phyloP scores from a whole-genome alignment of 306 rosid species.

The Senna tora region DNA sequence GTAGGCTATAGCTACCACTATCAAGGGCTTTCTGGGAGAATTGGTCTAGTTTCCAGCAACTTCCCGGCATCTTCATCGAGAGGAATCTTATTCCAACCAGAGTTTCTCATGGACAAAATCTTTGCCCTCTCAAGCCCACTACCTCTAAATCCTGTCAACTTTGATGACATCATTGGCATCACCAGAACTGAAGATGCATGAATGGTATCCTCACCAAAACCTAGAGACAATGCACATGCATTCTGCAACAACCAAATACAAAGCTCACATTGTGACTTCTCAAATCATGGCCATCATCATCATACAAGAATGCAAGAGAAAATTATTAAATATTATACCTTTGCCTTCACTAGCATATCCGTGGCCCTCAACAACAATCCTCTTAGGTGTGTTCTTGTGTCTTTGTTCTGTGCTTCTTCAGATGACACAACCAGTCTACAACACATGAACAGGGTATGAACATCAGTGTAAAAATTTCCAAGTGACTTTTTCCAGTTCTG shows the following conservation, averaged over 20 bases:
- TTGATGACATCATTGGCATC: conserved; percentile 99
- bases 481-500: too few relatives aligned
- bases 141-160: conserved; percentile 92
- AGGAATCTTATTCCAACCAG: conserved; percentile 63
- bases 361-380: conserved; percentile 59
- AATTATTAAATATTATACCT: conserved; percentile 51
- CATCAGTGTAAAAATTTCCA: conserved; percentile 23
- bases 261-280: conserved; percentile 13
- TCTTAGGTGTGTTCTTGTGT: conserved; percentile 56
- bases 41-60: conserved; percentile 39
- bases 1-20: conserved; percentile 12
- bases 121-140: conserved; percentile 64
- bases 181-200: conserved; percentile 85
- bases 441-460: conserved; percentile 19
- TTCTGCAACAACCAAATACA: conserved; percentile 59
- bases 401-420: conserved; percentile 64
- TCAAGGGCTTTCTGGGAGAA: conserved; percentile 46
- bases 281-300: background rate
- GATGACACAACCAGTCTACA: conserved; percentile 60
- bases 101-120: conserved; percentile 59
- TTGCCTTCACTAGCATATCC: conserved; percentile 69
- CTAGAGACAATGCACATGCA: conserved; percentile 71
- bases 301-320: background rate
- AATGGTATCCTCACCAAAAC: conserved; percentile 92
- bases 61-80: conserved; percentile 53